phyloP scores from a whole-genome alignment of 805 yeast species.

The Suhomyces sp. region DNA sequence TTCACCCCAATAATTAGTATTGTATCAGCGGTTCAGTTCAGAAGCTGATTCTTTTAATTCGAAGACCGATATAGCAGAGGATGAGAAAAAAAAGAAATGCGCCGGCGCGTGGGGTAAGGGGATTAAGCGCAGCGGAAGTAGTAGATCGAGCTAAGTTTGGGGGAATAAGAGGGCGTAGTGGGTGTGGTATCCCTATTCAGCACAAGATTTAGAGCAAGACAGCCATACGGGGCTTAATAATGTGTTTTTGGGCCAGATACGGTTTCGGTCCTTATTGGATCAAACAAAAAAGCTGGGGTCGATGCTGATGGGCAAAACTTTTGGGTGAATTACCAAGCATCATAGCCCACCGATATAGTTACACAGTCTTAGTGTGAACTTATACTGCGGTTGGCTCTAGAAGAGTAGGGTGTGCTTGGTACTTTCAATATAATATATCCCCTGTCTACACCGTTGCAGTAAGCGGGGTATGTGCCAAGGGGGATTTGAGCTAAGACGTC shows the following conservation, averaged over 20 bases:
- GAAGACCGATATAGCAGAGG: background rate
- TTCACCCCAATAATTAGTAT: background rate
- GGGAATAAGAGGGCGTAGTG: background rate
- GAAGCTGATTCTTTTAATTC: background rate
- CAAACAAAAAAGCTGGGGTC: background rate
- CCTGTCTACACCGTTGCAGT: background rate
- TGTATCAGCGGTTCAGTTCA: background rate
- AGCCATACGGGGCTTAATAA: background rate
- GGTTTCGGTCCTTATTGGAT: background rate
- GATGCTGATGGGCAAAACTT: background rate
- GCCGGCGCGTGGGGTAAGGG: conserved; percentile 1
- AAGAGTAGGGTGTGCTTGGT: background rate
- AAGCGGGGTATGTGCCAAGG: background rate
- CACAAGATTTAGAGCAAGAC: background rate
- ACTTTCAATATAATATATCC: background rate
- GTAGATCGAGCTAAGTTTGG: background rate
- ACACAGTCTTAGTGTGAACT: background rate
- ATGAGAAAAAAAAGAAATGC: background rate
- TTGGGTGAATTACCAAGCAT: too few species aligned
- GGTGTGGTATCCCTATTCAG: background rate
- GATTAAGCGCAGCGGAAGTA: background rate
- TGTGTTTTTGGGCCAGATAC: background rate
- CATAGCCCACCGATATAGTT: too few species aligned
- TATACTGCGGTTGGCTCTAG: background rate
- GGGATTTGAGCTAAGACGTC: background rate